These are phyloP conservation scores for Wickerhamiella domercqiae DNA, from an alignment of 805 yeast genomes.

Conservation along the genomic window DNA sequence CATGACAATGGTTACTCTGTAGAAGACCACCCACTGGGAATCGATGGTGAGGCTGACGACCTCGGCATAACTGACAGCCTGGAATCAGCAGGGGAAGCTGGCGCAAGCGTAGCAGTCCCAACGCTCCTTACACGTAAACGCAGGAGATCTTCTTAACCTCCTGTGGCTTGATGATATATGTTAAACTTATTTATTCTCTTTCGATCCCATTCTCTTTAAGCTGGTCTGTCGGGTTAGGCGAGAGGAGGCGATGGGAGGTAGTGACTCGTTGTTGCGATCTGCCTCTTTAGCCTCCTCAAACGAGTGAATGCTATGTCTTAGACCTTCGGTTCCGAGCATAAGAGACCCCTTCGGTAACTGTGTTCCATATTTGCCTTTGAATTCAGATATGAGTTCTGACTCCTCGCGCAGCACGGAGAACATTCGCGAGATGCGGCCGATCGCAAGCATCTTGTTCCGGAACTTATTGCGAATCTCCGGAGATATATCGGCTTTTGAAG, in stretches of 20 bases:
- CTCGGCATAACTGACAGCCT: too few species aligned
- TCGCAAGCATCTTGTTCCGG: conserved; percentile 73
- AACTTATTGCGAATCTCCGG: conserved; percentile 24
- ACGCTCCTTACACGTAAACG: not conserved
- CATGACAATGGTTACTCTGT: too few species aligned
- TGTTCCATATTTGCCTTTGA: conserved; percentile 62
- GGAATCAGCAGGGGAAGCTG: too few species aligned
- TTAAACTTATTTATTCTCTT: too few species aligned
- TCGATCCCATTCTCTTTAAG: too few species aligned
- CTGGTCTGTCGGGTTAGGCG: not conserved
- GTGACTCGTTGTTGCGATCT: conserved; percentile 69
- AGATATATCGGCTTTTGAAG: conserved; percentile 2
- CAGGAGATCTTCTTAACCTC: not conserved
- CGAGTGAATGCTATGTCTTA: conserved; percentile 47
- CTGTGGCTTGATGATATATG: too few species aligned
- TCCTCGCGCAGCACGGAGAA: conserved; percentile 78
- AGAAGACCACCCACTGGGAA: too few species aligned
- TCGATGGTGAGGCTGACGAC: conserved; percentile 1
- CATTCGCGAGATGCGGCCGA: conserved; percentile 92
- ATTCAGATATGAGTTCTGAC: conserved; percentile 66
- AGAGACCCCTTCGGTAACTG: conserved; percentile 73
- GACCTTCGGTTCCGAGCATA: conserved; percentile 67
- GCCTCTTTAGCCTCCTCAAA: conserved; percentile 75
- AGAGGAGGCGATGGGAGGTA: conserved; percentile 46
- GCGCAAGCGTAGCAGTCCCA: conserved; percentile 1